These are phyloP conservation scores for Avena atlantica DNA, from an alignment of 176 grass and related monocot genomes.

Conservation along the genomic window DNA sequence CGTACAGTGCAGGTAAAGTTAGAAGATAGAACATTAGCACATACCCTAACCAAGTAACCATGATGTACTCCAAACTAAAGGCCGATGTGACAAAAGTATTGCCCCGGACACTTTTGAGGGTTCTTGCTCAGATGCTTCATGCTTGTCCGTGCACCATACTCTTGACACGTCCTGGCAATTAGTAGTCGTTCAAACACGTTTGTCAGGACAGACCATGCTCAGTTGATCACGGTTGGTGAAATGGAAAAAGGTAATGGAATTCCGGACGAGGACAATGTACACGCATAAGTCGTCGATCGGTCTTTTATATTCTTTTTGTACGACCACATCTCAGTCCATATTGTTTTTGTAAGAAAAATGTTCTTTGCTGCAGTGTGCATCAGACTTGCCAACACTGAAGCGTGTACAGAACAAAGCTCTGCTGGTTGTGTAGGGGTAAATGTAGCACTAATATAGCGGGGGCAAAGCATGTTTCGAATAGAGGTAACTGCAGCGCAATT, in stretches of 20 bases:
- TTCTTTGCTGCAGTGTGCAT: neutral
- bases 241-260: slow-evolving; percentile 11
- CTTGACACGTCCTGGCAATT: neutral
- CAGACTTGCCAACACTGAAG: too few species aligned
- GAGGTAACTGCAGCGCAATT: neutral
- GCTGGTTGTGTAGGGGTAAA: neutral
- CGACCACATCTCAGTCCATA: neutral
- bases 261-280: slow-evolving; percentile 18
- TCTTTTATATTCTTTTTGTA: slow-evolving; percentile 10
- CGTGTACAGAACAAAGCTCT: neutral
- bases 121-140: neutral
- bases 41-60: neutral
- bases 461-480: accelerated
- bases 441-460: too few species aligned
- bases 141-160: neutral
- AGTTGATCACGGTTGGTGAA: slow-evolving; percentile 45
- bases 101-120: neutral
- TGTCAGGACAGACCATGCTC: slow-evolving; percentile 23
- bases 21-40: neutral
- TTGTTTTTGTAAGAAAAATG: neutral
- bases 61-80: neutral
- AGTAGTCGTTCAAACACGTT: slow-evolving; percentile 46
- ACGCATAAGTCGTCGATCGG: neutral
- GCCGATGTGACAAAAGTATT: neutral
- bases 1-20: neutral